phyloP scores from a whole-genome alignment of 2,329 filamentous ascomycete species.

The Fusarium sp. region DNA sequence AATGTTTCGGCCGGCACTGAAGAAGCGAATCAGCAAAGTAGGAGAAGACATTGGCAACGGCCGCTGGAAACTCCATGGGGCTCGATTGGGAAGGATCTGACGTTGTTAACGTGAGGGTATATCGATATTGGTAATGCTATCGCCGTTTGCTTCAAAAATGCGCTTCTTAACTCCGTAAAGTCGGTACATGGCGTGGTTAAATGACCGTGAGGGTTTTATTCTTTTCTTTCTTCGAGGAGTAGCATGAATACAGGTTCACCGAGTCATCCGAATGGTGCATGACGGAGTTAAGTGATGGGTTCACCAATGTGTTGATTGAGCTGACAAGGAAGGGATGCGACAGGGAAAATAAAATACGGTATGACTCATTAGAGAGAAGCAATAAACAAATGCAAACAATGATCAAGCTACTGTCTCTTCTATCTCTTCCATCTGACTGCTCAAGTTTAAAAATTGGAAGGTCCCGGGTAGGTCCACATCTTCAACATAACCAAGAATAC shows the following conservation, averaged over 20 bases:
- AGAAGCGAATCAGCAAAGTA: background rate
- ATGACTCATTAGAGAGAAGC: background rate
- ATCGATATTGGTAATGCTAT: background rate
- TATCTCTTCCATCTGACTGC: background rate
- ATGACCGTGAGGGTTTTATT: background rate
- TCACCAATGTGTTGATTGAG: background rate
- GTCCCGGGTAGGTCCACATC: slow-evolving; percentile 7
- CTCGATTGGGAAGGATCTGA: background rate
- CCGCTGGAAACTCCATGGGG: background rate
- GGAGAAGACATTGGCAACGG: too few species aligned
- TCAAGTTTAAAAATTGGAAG: too few species aligned
- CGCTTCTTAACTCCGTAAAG: background rate
- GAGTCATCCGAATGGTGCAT: background rate
- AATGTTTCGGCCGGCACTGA: slow-evolving; percentile 10
- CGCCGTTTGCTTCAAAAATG: background rate
- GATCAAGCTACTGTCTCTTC: background rate
- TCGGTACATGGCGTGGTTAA: background rate
- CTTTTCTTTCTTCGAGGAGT: background rate
- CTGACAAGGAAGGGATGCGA: background rate
- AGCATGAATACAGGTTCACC: background rate
- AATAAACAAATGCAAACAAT: background rate
- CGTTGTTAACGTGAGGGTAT: background rate
- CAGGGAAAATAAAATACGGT: background rate
- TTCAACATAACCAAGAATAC: background rate
- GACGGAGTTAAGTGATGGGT: background rate